Base-by-base conservation (phyloP, 176 grass and related monocot species). In the Lolium rigidum region DNA sequence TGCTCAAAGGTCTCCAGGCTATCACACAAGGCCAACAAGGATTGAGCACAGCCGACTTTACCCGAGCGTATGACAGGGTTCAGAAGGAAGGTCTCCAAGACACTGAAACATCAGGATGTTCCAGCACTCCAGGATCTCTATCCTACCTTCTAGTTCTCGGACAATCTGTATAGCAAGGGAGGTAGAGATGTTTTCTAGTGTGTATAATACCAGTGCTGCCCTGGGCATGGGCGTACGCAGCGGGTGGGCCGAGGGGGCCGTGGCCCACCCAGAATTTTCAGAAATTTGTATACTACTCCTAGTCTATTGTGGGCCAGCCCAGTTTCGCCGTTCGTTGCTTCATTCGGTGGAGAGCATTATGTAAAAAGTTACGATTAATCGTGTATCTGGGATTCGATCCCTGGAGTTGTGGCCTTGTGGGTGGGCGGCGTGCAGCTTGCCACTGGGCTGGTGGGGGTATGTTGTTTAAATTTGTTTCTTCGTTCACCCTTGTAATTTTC, bases 341-440 rank as follows among this genome's bases (percentile, higher is more conserved):
- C n/a, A n/a, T n/a, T n/a, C n/a, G n/a, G n/a, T n/a, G n/a, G n/a
- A n/a, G n/a, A n/a, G n/a, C n/a, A n/a, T n/a, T n/a, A n/a, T n/a
- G n/a, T n/a, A n/a, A n/a, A n/a, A n/a, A n/a, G n/a, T n/a, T n/a
- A n/a, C n/a, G n/a, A n/a, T n/a, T n/a, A n/a, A n/a, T n/a, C n/a
- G n/a, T n/a, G n/a, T n/a, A n/a, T 31, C 2, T 2, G 2, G 28
- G 2, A 31, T 2, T 1, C 2, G 28, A 2, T 2, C 28, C 1
- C 1, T 31, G 1, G 28, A 31, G 1, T 2, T 31, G 1, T 31
- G 1, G 1, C 28, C 28, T 31, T 2, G 28, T 2, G 1, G 1
- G 2, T 31, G 28, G 28, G 2, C 2, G 2, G 28, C 2, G 1
- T 2, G 1, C 2, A 1, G 28, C 28, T 2, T 31, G 2, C 2